Evolutionary conservation across 2,329 filamentous ascomycete genomes (phyloP).

Genomic region (Aschersonia sp.): DNA sequence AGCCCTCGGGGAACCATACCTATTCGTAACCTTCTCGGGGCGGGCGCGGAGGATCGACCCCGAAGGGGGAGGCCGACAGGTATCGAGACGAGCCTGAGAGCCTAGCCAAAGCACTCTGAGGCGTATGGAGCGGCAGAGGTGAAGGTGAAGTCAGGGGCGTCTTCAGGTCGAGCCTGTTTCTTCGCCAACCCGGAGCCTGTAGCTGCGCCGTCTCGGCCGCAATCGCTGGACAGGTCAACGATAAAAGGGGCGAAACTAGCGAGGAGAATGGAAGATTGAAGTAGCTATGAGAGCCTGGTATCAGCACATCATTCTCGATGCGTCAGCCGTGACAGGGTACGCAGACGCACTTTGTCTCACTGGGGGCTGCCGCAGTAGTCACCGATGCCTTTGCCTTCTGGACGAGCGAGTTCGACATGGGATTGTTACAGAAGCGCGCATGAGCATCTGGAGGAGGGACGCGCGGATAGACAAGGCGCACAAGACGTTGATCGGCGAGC

Average conservation of each 20-base stretch:
- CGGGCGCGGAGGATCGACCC: constrained; percentile 39
- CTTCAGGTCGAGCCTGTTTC: constrained; percentile 3
- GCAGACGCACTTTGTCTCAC: constrained; percentile 12
- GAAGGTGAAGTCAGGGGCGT: background rate
- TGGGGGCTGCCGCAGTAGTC: background rate
- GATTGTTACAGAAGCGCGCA: background rate
- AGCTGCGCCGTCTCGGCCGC: constrained; percentile 1
- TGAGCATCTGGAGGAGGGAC: background rate
- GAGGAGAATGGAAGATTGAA: constrained; percentile 14
- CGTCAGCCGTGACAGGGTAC: background rate
- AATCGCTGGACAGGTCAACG: constrained; percentile 6
- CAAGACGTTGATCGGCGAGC: background rate
- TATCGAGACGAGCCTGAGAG: background rate
- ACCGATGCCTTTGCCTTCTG: constrained; percentile 1
- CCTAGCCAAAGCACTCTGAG: background rate
- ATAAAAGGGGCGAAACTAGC: constrained; percentile 7
- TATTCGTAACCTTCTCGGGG: constrained; percentile 40
- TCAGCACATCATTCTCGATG: background rate
- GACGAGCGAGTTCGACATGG: constrained; percentile 9
- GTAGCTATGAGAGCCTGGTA: constrained; percentile 12
- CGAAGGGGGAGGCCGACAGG: constrained; percentile 8
- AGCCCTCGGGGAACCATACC: constrained; percentile 49
- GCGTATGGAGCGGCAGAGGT: constrained; percentile 1
- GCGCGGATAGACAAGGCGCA: background rate
- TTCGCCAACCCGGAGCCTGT: constrained; percentile 1